Evolutionary conservation across 805 yeast genomes (phyloP), one percentile per base, ranked within the genome.

Genomic region (Teunomyces stri): DNA sequence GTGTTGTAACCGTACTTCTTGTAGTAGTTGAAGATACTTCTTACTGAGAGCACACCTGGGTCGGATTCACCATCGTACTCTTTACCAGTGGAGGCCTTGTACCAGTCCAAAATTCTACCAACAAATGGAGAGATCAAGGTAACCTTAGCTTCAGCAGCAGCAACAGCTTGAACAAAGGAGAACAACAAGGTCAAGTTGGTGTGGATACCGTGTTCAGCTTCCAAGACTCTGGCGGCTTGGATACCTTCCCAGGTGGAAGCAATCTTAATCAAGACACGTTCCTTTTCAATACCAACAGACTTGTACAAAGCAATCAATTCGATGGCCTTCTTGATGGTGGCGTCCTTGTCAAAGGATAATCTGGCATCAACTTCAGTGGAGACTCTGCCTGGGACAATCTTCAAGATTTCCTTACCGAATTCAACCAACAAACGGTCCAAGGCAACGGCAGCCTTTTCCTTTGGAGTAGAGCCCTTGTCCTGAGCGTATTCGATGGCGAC

Each of bases 231-330:
- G 49, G 99, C 99, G 60, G 99, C 99, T 74, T 89, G 96, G 70
- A 94, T 94, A 80, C 99, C 99, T 78, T 94, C 99, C 88, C 91
- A 94, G 56, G 99, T 94, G 51, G 98, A 87, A 52, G 99, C 99
- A 57, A 94, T 82, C 82, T 94, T 94, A 76, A 94, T 94, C 66
- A 92, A 81, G 54, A 94, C 81, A 72, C 98, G 82, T 55, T 91
- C 96, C 78, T 89, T 90, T 55, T 74, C 64, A 62, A 94, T 87
- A 59, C 98, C 98, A 61, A 80, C 79, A 50, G 82, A 76, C 76
- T 89, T 78, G 82, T 94, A 94, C 61, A 92, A 80, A 47, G 79
- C 83, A 62, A 94, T 94, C 77, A 94, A 81, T 68, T 90, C 85
- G 54, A 89, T 76, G 48, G 99, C 99, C 82, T 94, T 94, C 75